Percentiles rank a stretch among this genome's conserved stretches.
Evolutionary conservation across 2,329 filamentous ascomycete species (phyloP).

Genomic region (Cladophialophora bantiana): DNA sequence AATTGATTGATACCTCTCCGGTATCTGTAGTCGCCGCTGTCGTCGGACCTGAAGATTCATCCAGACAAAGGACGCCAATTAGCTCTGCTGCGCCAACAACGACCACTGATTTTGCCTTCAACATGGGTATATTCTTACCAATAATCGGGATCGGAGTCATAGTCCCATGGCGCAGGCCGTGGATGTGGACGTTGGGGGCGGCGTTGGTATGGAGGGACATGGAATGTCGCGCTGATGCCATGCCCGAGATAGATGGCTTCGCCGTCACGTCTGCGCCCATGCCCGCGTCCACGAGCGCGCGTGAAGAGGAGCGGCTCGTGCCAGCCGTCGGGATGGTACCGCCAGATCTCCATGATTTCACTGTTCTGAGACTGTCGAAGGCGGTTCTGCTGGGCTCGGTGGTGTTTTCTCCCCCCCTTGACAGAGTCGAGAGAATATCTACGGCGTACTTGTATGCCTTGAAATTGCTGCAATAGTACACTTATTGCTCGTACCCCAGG

Average conservation of each 20-base stretch:
- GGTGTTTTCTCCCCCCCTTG: neutral
- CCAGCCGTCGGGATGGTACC: slow-evolving; percentile 8
- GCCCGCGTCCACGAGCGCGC: neutral
- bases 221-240: slow-evolving; percentile 12
- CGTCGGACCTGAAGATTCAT: neutral
- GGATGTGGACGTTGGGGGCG: neutral
- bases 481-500: neutral
- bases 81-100: neutral
- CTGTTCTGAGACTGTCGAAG: neutral
- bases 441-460: neutral
- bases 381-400: neutral
- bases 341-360: slow-evolving; percentile 7
- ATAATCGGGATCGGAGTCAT: slow-evolving; percentile 12
- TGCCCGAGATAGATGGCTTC: slow-evolving; percentile 2
- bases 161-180: slow-evolving; percentile 6
- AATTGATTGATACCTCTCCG: neutral
- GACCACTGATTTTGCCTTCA: neutral
- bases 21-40: neutral
- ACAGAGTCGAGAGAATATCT: neutral
- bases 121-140: slow-evolving; percentile 7
- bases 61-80: neutral
- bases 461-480: neutral
- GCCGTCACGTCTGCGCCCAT: slow-evolving; percentile 1
- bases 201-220: slow-evolving; percentile 6
- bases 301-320: slow-evolving; percentile 10